phyloP scores from a whole-genome alignment of 2,329 filamentous ascomycete genomes.

The Aspergillus proliferans region DNA sequence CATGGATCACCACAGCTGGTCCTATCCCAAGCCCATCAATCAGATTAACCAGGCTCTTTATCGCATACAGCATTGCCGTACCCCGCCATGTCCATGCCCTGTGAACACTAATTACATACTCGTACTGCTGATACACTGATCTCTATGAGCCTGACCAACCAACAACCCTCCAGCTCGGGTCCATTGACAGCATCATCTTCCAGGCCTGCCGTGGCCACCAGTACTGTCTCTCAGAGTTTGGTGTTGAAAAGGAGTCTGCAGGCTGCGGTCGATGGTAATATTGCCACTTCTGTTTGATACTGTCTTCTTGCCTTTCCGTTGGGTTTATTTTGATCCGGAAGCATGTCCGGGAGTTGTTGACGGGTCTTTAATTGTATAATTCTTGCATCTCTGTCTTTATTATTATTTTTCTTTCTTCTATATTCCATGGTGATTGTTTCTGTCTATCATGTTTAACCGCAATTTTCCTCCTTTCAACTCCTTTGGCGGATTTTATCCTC shows the following conservation, averaged over 20 bases:
- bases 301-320: conserved; percentile 10
- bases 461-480: conserved; percentile 34
- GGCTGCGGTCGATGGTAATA: conserved; percentile 43
- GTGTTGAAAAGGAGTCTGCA: conserved; percentile 39
- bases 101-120: neutral
- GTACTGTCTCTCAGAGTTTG: conserved; percentile 23
- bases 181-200: conserved; percentile 30
- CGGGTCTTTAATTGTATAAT: neutral
- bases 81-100: neutral
- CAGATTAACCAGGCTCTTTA: no score
- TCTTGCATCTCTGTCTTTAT: neutral
- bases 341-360: conserved; percentile 8
- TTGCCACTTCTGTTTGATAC: conserved; percentile 7
- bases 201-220: conserved; percentile 24
- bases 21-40: no score
- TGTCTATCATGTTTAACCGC: conserved; percentile 34
- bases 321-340: conserved; percentile 7
- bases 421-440: conserved; percentile 7
- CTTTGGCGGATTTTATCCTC: conserved; percentile 33
- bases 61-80: no score
- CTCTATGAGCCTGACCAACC: conserved; percentile 39
- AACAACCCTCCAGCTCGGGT: conserved; percentile 32
- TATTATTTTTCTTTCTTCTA: conserved; percentile 2
- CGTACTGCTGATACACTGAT: neutral
- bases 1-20: no score